Base-by-base conservation (phyloP, 2,329 filamentous ascomycete genomes). In the Aspergillus amoenus region DNA sequence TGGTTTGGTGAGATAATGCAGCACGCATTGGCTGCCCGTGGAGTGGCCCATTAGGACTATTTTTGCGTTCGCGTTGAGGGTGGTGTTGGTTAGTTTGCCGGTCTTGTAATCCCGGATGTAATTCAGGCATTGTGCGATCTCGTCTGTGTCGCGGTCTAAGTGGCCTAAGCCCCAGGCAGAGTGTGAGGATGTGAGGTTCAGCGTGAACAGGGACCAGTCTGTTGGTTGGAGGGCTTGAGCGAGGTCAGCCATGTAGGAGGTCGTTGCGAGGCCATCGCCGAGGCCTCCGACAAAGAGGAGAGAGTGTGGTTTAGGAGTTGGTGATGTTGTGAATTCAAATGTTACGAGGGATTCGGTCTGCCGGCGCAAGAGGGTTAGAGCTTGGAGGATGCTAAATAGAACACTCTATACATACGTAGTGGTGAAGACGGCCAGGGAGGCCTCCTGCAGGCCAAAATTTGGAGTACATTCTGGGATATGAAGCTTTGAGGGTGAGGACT, bases 31-130 rank as follows among this genome's bases (percentile, higher is more conserved):
- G 61, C 83, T 88, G 0, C 87, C 87, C 0, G 87, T 89, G 2
- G 83, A 87, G 66, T 88, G 85, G 3, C 87, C 87, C 82, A 89
- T 85, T 3, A 89, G 70, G 21, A 88, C 82, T 13, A 89, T 70
- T 50, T 84, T 85, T 1, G 78, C 78, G 5, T 47, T 46, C 3
- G 17, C 8, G 21, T 45, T 37, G 27, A 6, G 9, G 7, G 7
- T 34, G 32, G 7, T 37, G 30, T 13, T 39, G 27, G 61, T 61
- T 34, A 65, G 66, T 30, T 64, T 64, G 6, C 62, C 57, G 0
- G 56, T 61, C 48, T 77, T 77, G 56, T 73, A 70, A 0, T 67
- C 57, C 15, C 72, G 73, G 64, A 86, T 80, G 61, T 85, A 84
- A 5, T 70, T 56, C 0, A 86, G 76, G 52, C 81, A 80, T 45